phyloP scores from a whole-genome alignment of 225 moss, liverwort and hornwort species.

The Pleurozium schreberi region DNA sequence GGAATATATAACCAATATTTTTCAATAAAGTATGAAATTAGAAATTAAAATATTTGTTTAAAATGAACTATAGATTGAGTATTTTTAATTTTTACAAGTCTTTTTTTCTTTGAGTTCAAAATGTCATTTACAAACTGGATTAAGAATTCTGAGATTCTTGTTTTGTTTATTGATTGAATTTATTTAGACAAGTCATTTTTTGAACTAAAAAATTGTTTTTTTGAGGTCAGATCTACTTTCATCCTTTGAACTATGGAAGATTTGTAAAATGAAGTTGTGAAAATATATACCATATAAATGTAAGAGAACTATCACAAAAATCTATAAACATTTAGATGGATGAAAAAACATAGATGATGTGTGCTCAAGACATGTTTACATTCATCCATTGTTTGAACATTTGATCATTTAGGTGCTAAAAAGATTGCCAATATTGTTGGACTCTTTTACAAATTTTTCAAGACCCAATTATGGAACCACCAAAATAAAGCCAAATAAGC shows the following conservation, averaged over 20 bases:
- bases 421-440: fast-evolving
- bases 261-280: background rate
- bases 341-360: background rate
- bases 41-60: background rate
- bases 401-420: background rate
- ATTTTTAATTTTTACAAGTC: background rate
- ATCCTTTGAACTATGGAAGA: background rate
- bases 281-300: background rate
- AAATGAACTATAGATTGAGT: background rate
- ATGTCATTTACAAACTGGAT: background rate
- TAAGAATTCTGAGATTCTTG: background rate
- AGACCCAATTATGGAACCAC: too few species aligned
- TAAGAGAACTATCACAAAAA: too few species aligned
- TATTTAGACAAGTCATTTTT: background rate
- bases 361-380: background rate
- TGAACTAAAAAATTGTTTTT: background rate
- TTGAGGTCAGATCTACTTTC: background rate
- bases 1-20: background rate
- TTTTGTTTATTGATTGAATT: too few species aligned
- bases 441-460: too few species aligned
- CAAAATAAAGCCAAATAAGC: fast-evolving
- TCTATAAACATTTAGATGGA: background rate
- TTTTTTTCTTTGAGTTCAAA: background rate
- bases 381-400: background rate
- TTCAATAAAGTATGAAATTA: background rate